Base-by-base conservation (phyloP, 208 protist genomes). In the Trypanosoma scelopori region DNA sequence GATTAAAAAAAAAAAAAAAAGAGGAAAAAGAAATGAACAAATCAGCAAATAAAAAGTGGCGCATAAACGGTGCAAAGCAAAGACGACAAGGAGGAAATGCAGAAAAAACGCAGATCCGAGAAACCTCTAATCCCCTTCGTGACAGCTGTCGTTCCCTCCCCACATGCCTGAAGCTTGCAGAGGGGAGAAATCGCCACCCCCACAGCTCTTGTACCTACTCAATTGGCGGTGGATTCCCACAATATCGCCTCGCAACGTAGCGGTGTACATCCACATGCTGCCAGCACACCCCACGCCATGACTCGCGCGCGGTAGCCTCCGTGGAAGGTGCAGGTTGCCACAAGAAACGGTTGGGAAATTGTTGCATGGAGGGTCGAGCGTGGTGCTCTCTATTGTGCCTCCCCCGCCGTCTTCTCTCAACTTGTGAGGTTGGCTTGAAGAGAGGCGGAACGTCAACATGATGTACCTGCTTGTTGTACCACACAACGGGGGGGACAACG, bases 231-330 rank as follows among this genome's bases (percentile, higher is more conserved):
- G 84, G 72, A 18, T 63, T 58, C 28, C 84, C 79, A 67, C 86
- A 82, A 64, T 87, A 89, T 42, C 82, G 81, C 25, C 85, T 81
- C 27, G 79, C 74, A 51, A 88, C 55, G 71, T 95, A 95, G 9
- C 85, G 85, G 55, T 90, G 89, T 30, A 92, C 89, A 53, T 95
- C 89, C 6, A 92, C 72, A 70, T 92, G 68, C 48, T 84, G 50
- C 76, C 81, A 95, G 49, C 91, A 79, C 22, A 67, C 56, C 5
- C 80, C 75, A 27, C 84, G 81, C 84, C 85, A 92, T 37, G 55
- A 62, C 16, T 88, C 65, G 35, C 15, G n/a, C 27, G 23, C 20
- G 58, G 27, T 56, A 2, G 18, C 7, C 25, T 66, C 51, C 5
- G 56, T 46, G 13, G 78, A 82, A 22, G 84, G 87, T 25, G 87